phyloP scores from a whole-genome alignment of 225 moss, liverwort and hornwort genomes.

The Polytrichum formosum region DNA sequence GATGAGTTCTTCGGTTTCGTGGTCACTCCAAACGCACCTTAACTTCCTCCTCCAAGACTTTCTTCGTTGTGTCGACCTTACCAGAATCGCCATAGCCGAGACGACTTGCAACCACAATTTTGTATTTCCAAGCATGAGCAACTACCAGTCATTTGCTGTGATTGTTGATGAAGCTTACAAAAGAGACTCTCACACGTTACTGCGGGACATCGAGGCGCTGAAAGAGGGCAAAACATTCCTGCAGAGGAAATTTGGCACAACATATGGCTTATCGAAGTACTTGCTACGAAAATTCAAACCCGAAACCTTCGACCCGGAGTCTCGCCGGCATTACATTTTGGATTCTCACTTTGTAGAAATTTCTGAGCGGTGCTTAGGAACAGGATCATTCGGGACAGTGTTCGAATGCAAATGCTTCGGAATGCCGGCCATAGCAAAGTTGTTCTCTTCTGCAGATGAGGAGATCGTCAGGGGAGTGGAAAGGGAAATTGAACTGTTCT shows the following conservation, averaged over 20 bases:
- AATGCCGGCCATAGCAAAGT: conserved; percentile 31
- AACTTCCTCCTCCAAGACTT: conserved; percentile 45
- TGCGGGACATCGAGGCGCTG: conserved; percentile 14
- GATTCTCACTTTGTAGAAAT: conserved; percentile 33
- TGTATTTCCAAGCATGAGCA: conserved; percentile 39
- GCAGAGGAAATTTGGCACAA: conserved; percentile 34
- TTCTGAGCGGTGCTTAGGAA: conserved; percentile 24
- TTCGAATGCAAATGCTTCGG: conserved; percentile 53
- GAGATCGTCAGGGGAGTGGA: conserved; percentile 27
- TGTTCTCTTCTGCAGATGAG: conserved; percentile 18
- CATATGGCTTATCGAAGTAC: conserved; percentile 38
- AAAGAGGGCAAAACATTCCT: conserved; percentile 38
- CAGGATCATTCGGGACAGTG: conserved; percentile 32
- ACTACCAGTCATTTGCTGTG: conserved; percentile 33
- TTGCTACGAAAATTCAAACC: conserved; percentile 24
- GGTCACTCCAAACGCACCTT: conserved; percentile 38
- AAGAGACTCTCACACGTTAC: conserved; percentile 21
- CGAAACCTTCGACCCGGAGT: conserved; percentile 1
- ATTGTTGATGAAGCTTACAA: conserved; percentile 45
- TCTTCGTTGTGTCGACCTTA: conserved; percentile 32
- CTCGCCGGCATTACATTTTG: conserved; percentile 18
- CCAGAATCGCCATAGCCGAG: conserved; percentile 43
- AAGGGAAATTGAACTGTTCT: conserved; percentile 23
- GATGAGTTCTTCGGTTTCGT: conserved; percentile 28
- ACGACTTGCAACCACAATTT: conserved; percentile 34